phyloP scores from a whole-genome alignment of 768 basidiomycete genomes.

The Crepidotus variabilis region DNA sequence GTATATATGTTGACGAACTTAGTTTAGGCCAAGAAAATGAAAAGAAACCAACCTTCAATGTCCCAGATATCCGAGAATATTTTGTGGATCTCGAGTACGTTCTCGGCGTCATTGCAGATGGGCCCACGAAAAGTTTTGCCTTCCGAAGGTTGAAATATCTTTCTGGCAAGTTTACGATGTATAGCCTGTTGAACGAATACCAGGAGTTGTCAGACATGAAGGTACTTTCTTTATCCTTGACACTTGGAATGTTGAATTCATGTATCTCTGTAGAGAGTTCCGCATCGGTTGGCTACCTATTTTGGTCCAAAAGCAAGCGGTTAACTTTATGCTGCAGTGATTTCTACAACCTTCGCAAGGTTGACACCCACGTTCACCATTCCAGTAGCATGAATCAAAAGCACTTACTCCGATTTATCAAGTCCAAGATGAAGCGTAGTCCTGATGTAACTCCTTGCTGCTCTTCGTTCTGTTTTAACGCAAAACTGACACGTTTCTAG shows the following conservation, averaged over 20 bases:
- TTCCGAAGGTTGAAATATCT: conserved; percentile 90
- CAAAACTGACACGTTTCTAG: conserved; percentile 33
- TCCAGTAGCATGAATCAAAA: conserved; percentile 99
- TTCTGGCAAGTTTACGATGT: conserved; percentile 91
- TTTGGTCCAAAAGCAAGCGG: background rate
- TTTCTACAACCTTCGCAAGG: conserved; percentile 97
- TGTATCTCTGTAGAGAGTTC: conserved; percentile 50
- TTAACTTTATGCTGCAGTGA: conserved; percentile 51
- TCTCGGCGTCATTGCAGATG: conserved; percentile 87
- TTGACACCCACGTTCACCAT: conserved; percentile 98
- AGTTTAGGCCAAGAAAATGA: background rate
- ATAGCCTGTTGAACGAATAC: conserved; percentile 86
- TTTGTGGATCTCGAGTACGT: conserved; percentile 95
- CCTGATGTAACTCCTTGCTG: conserved; percentile 54
- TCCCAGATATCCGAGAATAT: conserved; percentile 90
- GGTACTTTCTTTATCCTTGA: conserved; percentile 36
- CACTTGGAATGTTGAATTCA: background rate
- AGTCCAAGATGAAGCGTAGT: conserved; percentile 92
- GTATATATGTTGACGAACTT: background rate
- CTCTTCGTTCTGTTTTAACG: background rate
- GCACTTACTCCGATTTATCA: conserved; percentile 96
- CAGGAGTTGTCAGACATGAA: conserved; percentile 97
- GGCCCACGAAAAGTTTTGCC: conserved; percentile 94
- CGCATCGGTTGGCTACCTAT: conserved; percentile 63
- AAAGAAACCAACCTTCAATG: conserved; percentile 63